Conservation (phyloP, 129 eudicot genomes). For the Artemisia annua region DNA sequence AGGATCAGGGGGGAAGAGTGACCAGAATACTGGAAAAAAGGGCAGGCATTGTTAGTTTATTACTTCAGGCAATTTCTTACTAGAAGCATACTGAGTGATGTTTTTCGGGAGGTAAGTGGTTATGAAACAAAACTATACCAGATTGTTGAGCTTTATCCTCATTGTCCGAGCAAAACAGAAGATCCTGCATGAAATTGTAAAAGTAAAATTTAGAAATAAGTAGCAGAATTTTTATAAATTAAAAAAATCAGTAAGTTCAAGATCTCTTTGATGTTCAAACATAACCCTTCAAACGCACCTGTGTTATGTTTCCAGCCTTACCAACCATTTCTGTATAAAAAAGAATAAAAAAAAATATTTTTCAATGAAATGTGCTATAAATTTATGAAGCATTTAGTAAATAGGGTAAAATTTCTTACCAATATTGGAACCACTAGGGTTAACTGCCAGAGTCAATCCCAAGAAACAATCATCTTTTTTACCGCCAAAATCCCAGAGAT, state of each 20-base stretch:
- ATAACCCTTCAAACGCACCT: constrained; percentile 48
- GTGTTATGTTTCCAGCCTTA: constrained; percentile 40
- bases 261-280: neutral
- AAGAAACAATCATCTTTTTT: constrained; percentile 71
- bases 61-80: neutral
- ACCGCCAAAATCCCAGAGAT: constrained; percentile 76
- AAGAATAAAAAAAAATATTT: neutral
- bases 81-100: neutral
- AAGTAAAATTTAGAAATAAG: constrained; percentile 13
- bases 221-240: neutral
- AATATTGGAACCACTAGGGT: constrained; percentile 58
- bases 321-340: constrained; percentile 59
- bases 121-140: constrained; percentile 41
- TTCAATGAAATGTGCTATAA: neutral
- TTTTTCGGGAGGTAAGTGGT: constrained; percentile 6
- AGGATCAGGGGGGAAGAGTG: constrained; percentile 67
- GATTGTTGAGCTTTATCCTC: constrained; percentile 60
- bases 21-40: constrained; percentile 74
- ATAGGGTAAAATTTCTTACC: constrained; percentile 44
- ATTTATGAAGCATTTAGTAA: neutral
- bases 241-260: neutral
- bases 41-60: constrained; percentile 19
- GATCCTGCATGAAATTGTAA: constrained; percentile 45
- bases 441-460: constrained; percentile 90
- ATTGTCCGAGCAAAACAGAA: constrained; percentile 58